Base-by-base conservation (phyloP, 495 filamentous ascomycete genomes). In the Talaromyces liani region DNA sequence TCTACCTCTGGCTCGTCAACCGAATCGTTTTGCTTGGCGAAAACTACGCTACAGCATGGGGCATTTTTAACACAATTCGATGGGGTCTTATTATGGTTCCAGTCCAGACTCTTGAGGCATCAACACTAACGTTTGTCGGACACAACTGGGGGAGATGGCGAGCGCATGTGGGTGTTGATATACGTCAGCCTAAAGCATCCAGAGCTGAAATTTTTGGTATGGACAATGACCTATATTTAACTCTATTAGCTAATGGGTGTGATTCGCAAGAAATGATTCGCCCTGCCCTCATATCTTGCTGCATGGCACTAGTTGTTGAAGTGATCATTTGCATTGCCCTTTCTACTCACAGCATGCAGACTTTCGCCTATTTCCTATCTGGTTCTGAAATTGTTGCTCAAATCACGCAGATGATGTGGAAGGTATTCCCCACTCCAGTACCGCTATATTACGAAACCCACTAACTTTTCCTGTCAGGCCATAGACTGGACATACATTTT, bases 41-140 rank as follows among this genome's bases (percentile, higher is more conserved):
- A 1, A 79, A 84, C 27, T 91, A 91, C 72, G 85, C 86, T 1
- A 91, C 88, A 2, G 87, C 88, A 2, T 91, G 87, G 88, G 84
- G 87, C 14, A 76, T 91, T 41, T 91, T 92, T 75, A 89, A 82
- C 64, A 90, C 88, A 0, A 90, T 92, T 64, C 81, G 88, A n/a
- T 91, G 88, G 88, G 88, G 89, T 1, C 73, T 92, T 4, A 77
- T 91, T 31, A 92, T 90, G 89, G 87, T 91, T 1, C 87, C 88
- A 0, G 88, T 90, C 0, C 81, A 85, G 62, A 77, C 88, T 0
- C 70, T 91, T 8, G 87, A 92, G 67, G 83, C 84, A 7, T 86
- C 87, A 0, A 74, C 85, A 1, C 75, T 87, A 4, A 76, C 87
- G 0, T 90, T 90, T 67, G 76, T 91, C 29, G 87, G 88, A 0